Evolutionary conservation across 495 filamentous ascomycete genomes (phyloP).

Genomic region (Aspergillus steynii): DNA sequence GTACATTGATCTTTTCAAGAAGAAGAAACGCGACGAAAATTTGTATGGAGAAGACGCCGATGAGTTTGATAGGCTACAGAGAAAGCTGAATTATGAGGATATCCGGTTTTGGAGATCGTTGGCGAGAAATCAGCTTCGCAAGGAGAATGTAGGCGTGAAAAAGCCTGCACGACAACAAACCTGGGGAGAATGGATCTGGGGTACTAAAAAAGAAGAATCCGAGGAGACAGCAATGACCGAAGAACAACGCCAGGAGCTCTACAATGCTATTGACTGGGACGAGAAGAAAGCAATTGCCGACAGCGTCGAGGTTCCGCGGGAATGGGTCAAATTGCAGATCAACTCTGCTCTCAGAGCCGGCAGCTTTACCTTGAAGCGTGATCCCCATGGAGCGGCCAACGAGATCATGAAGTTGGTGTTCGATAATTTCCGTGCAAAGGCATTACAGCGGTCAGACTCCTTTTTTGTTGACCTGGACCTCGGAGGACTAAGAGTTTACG

Average conservation of each 20-base stretch:
- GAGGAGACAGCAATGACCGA: slow-evolving; percentile 85
- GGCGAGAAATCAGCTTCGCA: slow-evolving; percentile 89
- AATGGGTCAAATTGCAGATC: slow-evolving; percentile 88
- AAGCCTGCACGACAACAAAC: slow-evolving; percentile 65
- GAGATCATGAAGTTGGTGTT: slow-evolving; percentile 90
- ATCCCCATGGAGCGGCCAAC: slow-evolving; percentile 73
- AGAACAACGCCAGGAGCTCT: slow-evolving; percentile 92
- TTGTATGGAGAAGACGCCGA: slow-evolving; percentile 66
- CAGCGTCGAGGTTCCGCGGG: slow-evolving; percentile 82
- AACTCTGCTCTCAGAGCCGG: slow-evolving; percentile 87
- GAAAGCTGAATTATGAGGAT: slow-evolving; percentile 91
- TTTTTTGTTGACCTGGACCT: slow-evolving; percentile 85
- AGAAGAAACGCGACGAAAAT: slow-evolving; percentile 76
- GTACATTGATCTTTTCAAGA: slow-evolving; percentile 95
- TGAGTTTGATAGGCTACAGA: slow-evolving; percentile 74
- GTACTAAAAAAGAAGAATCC: slow-evolving; percentile 67
- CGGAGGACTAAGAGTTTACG: slow-evolving; percentile 89
- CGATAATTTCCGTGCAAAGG: slow-evolving; percentile 86
- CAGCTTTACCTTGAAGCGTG: slow-evolving; percentile 87
- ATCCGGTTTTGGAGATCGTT: slow-evolving; percentile 94
- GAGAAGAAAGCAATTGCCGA: slow-evolving; percentile 89
- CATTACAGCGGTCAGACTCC: slow-evolving; percentile 85
- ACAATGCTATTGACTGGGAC: slow-evolving; percentile 96
- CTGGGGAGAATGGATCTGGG: slow-evolving; percentile 90
- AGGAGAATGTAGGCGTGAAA: slow-evolving; percentile 85